phyloP scores from a whole-genome alignment of 192 early-diverging fungal species.

The Coemansia sp. region DNA sequence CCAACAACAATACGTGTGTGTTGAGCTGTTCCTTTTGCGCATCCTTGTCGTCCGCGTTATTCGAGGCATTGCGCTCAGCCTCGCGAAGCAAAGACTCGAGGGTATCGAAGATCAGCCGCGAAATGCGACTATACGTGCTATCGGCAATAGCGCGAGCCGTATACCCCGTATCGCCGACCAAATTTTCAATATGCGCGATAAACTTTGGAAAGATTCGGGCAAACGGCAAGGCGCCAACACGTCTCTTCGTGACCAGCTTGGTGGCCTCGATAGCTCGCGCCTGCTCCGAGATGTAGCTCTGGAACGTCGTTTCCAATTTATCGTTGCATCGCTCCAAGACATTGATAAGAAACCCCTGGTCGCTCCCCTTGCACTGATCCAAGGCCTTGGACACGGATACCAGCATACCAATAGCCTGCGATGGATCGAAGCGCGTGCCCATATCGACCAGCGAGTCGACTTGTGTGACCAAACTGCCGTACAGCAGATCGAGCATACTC shows the following conservation, averaged over 20 bases:
- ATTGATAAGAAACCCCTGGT: constrained; percentile 69
- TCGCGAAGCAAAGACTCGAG: constrained; percentile 81
- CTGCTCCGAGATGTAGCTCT: constrained; percentile 86
- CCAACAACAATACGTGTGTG: constrained; percentile 81
- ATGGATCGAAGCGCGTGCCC: constrained; percentile 71
- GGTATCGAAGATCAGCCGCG: constrained; percentile 83
- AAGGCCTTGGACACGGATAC: constrained; percentile 71
- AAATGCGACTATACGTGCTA: constrained; percentile 79
- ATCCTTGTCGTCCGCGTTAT: constrained; percentile 79
- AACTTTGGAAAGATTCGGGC: constrained; percentile 88
- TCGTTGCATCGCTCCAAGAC: constrained; percentile 69
- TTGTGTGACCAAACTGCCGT: constrained; percentile 72
- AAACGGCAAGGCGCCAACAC: constrained; percentile 87
- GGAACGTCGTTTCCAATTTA: constrained; percentile 71
- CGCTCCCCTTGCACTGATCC: constrained; percentile 68
- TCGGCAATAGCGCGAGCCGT: constrained; percentile 73
- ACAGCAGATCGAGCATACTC: constrained; percentile 78
- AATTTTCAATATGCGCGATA: constrained; percentile 68
- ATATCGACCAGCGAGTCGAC: constrained; percentile 74
- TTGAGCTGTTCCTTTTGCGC: constrained; percentile 80
- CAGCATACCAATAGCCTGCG: constrained; percentile 84
- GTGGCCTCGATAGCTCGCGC: constrained; percentile 88
- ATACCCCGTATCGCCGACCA: constrained; percentile 59
- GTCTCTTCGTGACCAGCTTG: constrained; percentile 82
- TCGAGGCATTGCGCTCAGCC: constrained; percentile 60